Percentiles rank a stretch among this genome's conserved stretches.
Evolutionary conservation across 768 basidiomycete genomes (phyloP).

Genomic region (Suillus decipiens): DNA sequence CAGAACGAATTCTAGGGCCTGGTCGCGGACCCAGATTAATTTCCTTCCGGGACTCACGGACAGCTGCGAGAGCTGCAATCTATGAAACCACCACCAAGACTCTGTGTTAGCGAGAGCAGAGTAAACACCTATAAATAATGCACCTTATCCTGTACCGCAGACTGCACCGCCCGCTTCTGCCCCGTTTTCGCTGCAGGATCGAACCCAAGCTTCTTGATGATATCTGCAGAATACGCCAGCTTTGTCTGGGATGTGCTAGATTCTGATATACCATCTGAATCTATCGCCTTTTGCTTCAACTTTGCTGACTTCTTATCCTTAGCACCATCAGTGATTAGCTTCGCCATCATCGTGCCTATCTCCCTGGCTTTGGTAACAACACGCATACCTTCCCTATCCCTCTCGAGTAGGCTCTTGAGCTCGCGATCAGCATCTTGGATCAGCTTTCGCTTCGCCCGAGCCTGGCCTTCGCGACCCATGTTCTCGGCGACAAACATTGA

Average conservation of each 20-base stretch:
- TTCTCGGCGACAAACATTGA: slow-evolving; percentile 64
- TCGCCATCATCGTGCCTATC: slow-evolving; percentile 34
- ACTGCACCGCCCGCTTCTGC: slow-evolving; percentile 40
- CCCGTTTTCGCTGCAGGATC: slow-evolving; percentile 68
- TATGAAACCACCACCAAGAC: slow-evolving; percentile 26
- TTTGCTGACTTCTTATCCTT: slow-evolving; percentile 19
- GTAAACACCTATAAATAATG: slow-evolving; percentile 9
- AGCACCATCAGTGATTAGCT: slow-evolving; percentile 15
- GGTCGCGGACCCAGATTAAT: slow-evolving; percentile 64
- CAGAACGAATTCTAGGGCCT: slow-evolving; percentile 64
- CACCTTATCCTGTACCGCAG: slow-evolving; percentile 61
- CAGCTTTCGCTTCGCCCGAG: slow-evolving; percentile 65
- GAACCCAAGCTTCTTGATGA: slow-evolving; percentile 77
- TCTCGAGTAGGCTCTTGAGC: slow-evolving; percentile 58
- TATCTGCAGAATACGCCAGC: slow-evolving; percentile 60
- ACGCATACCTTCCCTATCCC: slow-evolving; percentile 70
- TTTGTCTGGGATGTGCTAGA: slow-evolving; percentile 29
- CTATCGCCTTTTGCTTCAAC: slow-evolving; percentile 19
- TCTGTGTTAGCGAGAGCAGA: neutral
- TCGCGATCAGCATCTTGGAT: slow-evolving; percentile 61
- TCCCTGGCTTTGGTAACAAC: slow-evolving; percentile 63
- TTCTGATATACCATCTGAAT: slow-evolving; percentile 18
- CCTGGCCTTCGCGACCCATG: slow-evolving; percentile 80
- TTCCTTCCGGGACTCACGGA: slow-evolving; percentile 51
- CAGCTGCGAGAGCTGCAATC: slow-evolving; percentile 57